Percentiles rank a stretch among this genome's conserved stretches.
Evolutionary conservation across 2,329 filamentous ascomycete genomes (phyloP).

Genomic region (Sclerotinia minor): DNA sequence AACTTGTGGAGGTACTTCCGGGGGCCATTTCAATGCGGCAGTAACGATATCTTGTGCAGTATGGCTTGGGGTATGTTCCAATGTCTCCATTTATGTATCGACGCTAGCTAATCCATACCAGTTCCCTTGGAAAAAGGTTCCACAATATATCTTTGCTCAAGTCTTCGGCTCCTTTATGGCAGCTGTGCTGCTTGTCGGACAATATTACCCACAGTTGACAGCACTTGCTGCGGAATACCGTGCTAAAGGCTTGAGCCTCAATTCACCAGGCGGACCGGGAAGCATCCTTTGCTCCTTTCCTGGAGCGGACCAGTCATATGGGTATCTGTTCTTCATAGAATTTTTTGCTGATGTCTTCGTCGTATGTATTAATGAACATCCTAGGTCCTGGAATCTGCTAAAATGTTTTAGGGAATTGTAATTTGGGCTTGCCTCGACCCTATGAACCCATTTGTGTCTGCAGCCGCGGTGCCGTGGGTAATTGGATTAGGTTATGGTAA

Average conservation of each 20-base stretch:
- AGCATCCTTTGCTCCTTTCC: slow-evolving; percentile 58
- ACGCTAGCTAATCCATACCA: not conserved
- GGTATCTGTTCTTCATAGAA: slow-evolving; percentile 58
- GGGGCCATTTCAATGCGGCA: slow-evolving; percentile 57
- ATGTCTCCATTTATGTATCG: not conserved
- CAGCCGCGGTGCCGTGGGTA: slow-evolving; percentile 51
- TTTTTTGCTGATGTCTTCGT: slow-evolving; percentile 60
- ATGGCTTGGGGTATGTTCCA: slow-evolving; percentile 51
- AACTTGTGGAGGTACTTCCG: slow-evolving; percentile 53
- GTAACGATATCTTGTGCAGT: slow-evolving; percentile 49
- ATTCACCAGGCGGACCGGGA: slow-evolving; percentile 53
- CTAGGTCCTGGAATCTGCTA: slow-evolving; percentile 3
- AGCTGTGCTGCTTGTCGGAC: slow-evolving; percentile 54
- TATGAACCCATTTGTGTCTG: slow-evolving; percentile 56
- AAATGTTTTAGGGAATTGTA: slow-evolving; percentile 45
- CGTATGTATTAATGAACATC: slow-evolving; percentile 24
- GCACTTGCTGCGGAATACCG: slow-evolving; percentile 42
- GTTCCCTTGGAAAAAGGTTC: slow-evolving; percentile 59
- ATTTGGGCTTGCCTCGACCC: slow-evolving; percentile 60
- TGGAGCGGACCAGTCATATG: slow-evolving; percentile 50
- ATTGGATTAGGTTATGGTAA: slow-evolving; percentile 53
- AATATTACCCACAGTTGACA: slow-evolving; percentile 55
- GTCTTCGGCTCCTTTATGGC: slow-evolving; percentile 58
- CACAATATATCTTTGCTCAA: slow-evolving; percentile 57
- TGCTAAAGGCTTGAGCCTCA: slow-evolving; percentile 42